Base-by-base conservation (phyloP, 306 rosid genomes). In the Trifolium dubium region DNA sequence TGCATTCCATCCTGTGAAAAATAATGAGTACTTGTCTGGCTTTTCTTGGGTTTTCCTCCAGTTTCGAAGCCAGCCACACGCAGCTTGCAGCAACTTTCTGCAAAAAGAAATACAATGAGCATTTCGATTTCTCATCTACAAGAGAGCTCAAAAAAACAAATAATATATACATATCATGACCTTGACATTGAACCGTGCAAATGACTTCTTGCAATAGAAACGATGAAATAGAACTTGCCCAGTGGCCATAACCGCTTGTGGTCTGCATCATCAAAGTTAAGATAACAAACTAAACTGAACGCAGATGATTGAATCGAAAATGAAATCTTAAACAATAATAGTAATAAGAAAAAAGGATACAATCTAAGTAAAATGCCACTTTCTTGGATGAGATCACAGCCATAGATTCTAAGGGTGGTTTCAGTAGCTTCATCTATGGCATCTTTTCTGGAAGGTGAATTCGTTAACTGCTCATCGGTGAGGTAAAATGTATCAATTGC, bases 21-120 rank as follows among this genome's bases (percentile, higher is more conserved):
- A 94, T 92, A 68, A 92, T 86, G 6, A 94, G 85, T 15, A 92
- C 96, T 82, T 92, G 99, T 68, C 99, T 89, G 35, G 96, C 98
- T 83, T 92, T 94, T 76, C 86, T 89, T 11, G 98, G 89, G 79
- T 85, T 90, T 73, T 92, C 99, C 86, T 92, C 97, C 79, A 92
- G 86, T 80, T 94, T 94, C 18, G 99, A 90, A 37, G 99, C 97
- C 83, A 94, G 91, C 99, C 99, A 94, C 61, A 92, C 89, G 53
- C 96, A 88, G 82, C 99, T 89, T 41, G 99, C 95, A 65, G 98
- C 92, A 83, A 94, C 97, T 94, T 94, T 92, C 99, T 94, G 89
- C 73, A 83, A 63, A 80, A 67, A 19, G 2, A 28, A 13, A 54
- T 5, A 14, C 32, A 23, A 39, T 67, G 63, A 80, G 68, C 63